Evolutionary conservation across 176 grass and related monocot species (phyloP).

Genomic region (Paspalum notatum): DNA sequence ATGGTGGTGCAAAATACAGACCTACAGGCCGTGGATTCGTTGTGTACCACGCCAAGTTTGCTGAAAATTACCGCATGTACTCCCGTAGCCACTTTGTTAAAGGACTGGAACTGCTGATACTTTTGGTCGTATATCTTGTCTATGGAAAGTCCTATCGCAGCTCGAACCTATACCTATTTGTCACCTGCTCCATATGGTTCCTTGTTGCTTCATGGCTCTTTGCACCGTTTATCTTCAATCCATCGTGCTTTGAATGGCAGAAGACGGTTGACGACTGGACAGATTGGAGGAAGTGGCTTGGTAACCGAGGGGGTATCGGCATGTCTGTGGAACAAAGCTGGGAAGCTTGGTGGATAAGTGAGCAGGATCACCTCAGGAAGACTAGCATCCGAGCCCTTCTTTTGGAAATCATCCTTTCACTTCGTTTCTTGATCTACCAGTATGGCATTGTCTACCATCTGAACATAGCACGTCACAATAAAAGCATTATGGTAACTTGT

Average conservation of each 20-base stretch:
- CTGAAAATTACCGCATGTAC: slow-evolving; percentile 92
- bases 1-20: slow-evolving; percentile 89
- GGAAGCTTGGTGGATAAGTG: slow-evolving; percentile 92
- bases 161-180: slow-evolving; percentile 77
- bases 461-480: slow-evolving; percentile 66
- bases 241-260: slow-evolving; percentile 92
- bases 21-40: slow-evolving; percentile 86
- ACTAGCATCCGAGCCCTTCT: slow-evolving; percentile 71
- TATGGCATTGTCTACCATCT: slow-evolving; percentile 98
- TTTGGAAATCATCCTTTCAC: slow-evolving; percentile 81
- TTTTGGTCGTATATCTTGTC: slow-evolving; percentile 77
- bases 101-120: slow-evolving; percentile 82
- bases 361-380: slow-evolving; percentile 77
- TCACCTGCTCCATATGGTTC: slow-evolving; percentile 91
- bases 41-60: slow-evolving; percentile 86
- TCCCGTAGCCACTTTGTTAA: slow-evolving; percentile 97
- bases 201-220: slow-evolving; percentile 91
- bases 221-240: slow-evolving; percentile 88
- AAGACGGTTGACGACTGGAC: slow-evolving; percentile 95
- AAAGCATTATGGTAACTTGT: slow-evolving; percentile 75
- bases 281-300: slow-evolving; percentile 93
- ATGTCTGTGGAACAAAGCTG: slow-evolving; percentile 74
- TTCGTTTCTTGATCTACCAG: slow-evolving; percentile 96
- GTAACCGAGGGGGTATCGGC: slow-evolving; percentile 77
- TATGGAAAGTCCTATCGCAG: slow-evolving; percentile 82